phyloP scores from a whole-genome alignment of 2,329 filamentous ascomycete species.

The Trichoderma arundinaceum region DNA sequence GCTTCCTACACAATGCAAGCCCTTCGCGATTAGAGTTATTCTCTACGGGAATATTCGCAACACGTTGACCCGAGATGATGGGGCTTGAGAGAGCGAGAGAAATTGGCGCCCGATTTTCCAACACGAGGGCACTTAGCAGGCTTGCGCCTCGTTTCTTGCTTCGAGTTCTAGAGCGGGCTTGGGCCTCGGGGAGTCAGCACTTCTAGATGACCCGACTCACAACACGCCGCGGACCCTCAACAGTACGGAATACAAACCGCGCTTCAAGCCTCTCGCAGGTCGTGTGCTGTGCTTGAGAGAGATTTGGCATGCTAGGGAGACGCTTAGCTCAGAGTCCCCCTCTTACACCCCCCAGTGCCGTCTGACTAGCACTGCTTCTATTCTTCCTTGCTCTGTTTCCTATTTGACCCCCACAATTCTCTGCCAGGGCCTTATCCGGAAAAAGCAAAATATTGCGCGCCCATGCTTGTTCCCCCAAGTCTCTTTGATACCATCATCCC shows the following conservation, averaged over 20 bases:
- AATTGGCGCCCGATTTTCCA: background rate
- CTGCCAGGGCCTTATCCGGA: conserved; percentile 21
- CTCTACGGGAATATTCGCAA: background rate
- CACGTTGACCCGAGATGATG: background rate
- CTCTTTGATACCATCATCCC: conserved; percentile 11
- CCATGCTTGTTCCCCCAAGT: conserved; percentile 7
- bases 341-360: background rate
- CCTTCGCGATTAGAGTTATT: background rate
- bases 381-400: conserved; percentile 5
- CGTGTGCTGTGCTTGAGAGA: conserved; percentile 4
- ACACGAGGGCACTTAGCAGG: background rate
- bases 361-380: conserved; percentile 9
- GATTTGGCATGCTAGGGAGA: background rate
- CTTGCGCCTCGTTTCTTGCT: conserved; percentile 3
- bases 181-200: background rate
- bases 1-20: background rate
- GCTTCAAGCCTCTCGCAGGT: background rate
- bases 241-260: conserved; percentile 22
- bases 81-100: background rate
- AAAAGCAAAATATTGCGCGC: conserved; percentile 31
- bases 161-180: conserved; percentile 9
- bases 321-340: background rate
- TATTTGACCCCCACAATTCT: conserved; percentile 13
- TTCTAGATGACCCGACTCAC: conserved; percentile 4
- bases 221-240: conserved; percentile 6